phyloP scores from a whole-genome alignment of 2,329 filamentous ascomycete species.

The Colletotrichum sidae region DNA sequence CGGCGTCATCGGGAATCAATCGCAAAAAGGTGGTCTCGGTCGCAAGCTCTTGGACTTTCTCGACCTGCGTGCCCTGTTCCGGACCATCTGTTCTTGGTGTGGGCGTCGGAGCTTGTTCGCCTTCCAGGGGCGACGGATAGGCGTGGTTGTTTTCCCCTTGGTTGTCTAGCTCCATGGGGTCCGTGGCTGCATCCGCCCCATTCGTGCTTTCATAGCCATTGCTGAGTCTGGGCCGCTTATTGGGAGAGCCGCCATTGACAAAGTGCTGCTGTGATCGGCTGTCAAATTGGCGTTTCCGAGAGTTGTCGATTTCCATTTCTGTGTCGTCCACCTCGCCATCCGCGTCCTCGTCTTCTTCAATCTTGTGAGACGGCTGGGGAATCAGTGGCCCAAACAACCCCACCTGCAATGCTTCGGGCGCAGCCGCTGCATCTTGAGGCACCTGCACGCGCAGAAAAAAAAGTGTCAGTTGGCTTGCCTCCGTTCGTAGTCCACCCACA shows the following conservation, averaged over 20 bases:
- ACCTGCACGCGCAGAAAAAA: slow-evolving; percentile 53
- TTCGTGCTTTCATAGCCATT: slow-evolving; percentile 68
- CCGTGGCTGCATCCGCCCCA: slow-evolving; percentile 57
- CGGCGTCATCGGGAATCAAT: slow-evolving; percentile 56
- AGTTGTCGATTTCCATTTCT: slow-evolving; percentile 54
- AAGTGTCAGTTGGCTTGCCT: slow-evolving; percentile 50
- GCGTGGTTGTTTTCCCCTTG: slow-evolving; percentile 66
- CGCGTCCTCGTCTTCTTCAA: slow-evolving; percentile 49
- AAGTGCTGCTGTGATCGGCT: slow-evolving; percentile 56
- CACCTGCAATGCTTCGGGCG: slow-evolving; percentile 58
- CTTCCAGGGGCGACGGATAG: slow-evolving; percentile 73
- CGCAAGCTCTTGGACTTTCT: slow-evolving; percentile 71
- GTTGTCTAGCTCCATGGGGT: slow-evolving; percentile 71
- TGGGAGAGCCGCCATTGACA: slow-evolving; percentile 64
- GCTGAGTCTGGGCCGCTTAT: slow-evolving; percentile 70
- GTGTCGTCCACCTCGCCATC: slow-evolving; percentile 52
- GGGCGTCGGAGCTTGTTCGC: slow-evolving; percentile 65
- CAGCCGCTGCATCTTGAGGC: slow-evolving; percentile 59
- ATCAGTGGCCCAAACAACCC: slow-evolving; percentile 70
- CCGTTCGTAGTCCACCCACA: slow-evolving; percentile 37
- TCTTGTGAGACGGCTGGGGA: slow-evolving; percentile 56
- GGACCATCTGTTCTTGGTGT: slow-evolving; percentile 69
- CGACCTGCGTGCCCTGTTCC: slow-evolving; percentile 73
- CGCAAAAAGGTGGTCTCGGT: slow-evolving; percentile 71
- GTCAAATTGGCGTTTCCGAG: slow-evolving; percentile 64